Conservation (phyloP, 306 rosid species). For the Oemleria cerasiformis region DNA sequence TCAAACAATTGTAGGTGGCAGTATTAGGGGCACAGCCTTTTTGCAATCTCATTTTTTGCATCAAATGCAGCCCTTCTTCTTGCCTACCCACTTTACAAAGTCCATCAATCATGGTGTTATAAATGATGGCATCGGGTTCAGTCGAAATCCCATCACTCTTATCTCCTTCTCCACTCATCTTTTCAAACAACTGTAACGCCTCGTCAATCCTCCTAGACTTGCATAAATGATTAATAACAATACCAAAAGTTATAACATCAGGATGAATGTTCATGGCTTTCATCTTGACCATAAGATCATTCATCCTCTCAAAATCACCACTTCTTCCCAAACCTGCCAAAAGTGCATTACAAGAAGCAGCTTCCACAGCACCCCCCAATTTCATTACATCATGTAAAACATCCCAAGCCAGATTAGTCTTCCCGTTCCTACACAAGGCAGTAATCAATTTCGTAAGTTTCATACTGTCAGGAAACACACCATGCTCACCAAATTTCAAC, state of each 20-base stretch:
- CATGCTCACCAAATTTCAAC: conserved; percentile 34
- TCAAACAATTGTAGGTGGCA: conserved; percentile 70
- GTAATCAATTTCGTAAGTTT: conserved; percentile 54
- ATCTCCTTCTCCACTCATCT: conserved; percentile 41
- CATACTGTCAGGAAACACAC: conserved; percentile 45
- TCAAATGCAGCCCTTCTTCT: conserved; percentile 61
- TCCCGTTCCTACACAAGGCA: conserved; percentile 49
- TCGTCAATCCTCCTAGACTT: conserved; percentile 67
- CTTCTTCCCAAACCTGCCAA: conserved; percentile 56
- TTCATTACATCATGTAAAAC: conserved; percentile 48
- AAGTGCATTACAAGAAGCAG: conserved; percentile 66
- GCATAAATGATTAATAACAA: conserved; percentile 58
- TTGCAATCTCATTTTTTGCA: conserved; percentile 58
- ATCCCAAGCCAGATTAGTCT: conserved; percentile 55
- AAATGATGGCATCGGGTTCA: conserved; percentile 58
- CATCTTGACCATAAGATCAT: conserved; percentile 59
- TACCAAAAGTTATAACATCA: conserved; percentile 57
- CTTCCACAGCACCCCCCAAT: conserved; percentile 48
- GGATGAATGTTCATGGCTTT: conserved; percentile 57
- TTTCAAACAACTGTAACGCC: conserved; percentile 56
- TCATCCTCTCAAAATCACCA: conserved; percentile 50
- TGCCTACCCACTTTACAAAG: conserved; percentile 85
- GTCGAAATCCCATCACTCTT: conserved; percentile 22
- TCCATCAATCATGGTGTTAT: conserved; percentile 73
- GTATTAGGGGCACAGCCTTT: conserved; percentile 41